Conservation (phyloP, 2,329 filamentous ascomycete species). For the Meredithiella fracta region DNA sequence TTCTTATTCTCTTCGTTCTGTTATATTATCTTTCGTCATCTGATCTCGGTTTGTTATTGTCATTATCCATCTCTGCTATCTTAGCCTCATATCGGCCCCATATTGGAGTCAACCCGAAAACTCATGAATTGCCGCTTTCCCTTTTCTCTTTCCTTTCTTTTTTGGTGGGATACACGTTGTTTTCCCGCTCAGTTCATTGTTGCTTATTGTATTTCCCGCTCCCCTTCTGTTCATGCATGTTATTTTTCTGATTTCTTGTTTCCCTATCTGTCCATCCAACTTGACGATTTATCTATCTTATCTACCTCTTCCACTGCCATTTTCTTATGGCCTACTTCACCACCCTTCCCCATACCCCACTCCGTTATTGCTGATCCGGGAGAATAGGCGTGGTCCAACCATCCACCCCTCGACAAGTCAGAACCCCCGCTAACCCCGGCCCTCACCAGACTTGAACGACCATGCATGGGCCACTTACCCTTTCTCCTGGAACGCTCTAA, state of each 20-base stretch:
- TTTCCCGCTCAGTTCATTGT: not conserved
- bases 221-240: not conserved
- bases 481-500: conserved; percentile 46
- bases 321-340: not conserved
- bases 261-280: not conserved
- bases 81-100: not conserved
- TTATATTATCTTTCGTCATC: not conserved
- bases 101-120: not conserved
- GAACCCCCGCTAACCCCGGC: not conserved
- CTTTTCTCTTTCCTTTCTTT: not conserved
- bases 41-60: not conserved
- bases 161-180: not conserved
- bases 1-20: not conserved
- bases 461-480: conserved; percentile 83
- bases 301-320: not conserved
- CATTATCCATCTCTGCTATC: not conserved
- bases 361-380: not conserved
- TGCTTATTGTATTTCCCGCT: no score
- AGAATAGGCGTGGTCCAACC: not conserved
- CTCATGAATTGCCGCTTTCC: not conserved
- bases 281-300: not conserved
- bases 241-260: not conserved
- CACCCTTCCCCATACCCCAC: not conserved
- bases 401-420: not conserved
- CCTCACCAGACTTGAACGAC: conserved; percentile 62